These are phyloP conservation scores for Erucastrum elatum DNA, from an alignment of 345 rosid genomes.

Conservation along the genomic window DNA sequence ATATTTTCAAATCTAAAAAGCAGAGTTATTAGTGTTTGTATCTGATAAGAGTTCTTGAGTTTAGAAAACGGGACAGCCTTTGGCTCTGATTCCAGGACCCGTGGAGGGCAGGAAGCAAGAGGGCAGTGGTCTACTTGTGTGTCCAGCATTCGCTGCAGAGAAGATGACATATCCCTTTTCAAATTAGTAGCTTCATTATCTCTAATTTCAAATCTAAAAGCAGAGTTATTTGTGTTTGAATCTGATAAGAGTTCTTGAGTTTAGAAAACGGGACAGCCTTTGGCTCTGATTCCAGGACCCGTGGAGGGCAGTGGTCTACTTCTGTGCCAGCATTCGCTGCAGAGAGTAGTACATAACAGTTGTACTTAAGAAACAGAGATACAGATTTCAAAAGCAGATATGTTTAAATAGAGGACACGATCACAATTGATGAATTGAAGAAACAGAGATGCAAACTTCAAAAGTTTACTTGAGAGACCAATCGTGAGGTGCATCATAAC, in stretches of 20 bases:
- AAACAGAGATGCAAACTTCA: not conserved
- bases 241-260: conserved; percentile 16
- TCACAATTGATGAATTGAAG: not conserved
- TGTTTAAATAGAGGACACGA: not conserved
- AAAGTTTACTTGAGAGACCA: conserved; percentile 4
- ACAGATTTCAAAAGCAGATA: no score
- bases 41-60: conserved; percentile 13
- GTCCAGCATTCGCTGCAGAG: conserved; percentile 83
- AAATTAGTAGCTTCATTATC: not conserved
- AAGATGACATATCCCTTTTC: conserved; percentile 17
- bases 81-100: conserved; percentile 65
- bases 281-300: conserved; percentile 65
- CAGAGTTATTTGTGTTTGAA: conserved; percentile 27
- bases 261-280: conserved; percentile 65
- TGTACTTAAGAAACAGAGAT: not conserved
- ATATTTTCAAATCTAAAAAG: conserved; percentile 19
- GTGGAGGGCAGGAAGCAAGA: no score
- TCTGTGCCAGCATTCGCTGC: conserved; percentile 72
- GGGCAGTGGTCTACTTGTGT: conserved; percentile 76
- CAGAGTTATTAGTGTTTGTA: no score
- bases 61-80: conserved; percentile 65
- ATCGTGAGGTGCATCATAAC: not conserved
- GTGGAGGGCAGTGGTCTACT: conserved; percentile 91
- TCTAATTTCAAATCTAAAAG: conserved; percentile 3
- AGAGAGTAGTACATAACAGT: conserved; percentile 44